Percentiles rank a stretch among this genome's conserved stretches.
Evolutionary conservation across 2,329 filamentous ascomycete genomes (phyloP).

Genomic region (Phialophora verrucosa): DNA sequence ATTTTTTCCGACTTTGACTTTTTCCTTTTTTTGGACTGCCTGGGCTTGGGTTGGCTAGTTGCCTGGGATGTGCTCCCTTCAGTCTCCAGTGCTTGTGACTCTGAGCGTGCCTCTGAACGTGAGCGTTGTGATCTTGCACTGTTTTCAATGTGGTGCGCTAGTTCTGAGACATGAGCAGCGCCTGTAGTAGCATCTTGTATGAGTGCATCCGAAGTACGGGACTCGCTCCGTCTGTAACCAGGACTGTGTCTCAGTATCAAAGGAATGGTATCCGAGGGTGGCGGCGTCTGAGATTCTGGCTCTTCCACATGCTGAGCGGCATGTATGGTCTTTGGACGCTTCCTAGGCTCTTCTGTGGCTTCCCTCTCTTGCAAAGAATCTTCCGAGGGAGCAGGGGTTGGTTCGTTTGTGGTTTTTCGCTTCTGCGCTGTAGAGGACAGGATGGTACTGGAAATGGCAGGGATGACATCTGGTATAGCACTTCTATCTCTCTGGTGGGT

Average conservation of each 20-base stretch:
- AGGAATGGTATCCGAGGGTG: conserved; percentile 16
- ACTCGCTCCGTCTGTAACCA: conserved; percentile 29
- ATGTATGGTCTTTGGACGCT: conserved; percentile 33
- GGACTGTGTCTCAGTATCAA: conserved; percentile 26
- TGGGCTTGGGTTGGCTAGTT: neutral
- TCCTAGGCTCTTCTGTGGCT: conserved; percentile 17
- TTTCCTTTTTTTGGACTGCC: conserved; percentile 18
- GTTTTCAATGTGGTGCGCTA: conserved; percentile 34
- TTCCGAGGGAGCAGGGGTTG: conserved; percentile 24
- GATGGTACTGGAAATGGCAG: conserved; percentile 22
- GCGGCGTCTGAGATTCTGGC: conserved; percentile 17
- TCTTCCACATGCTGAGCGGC: conserved; percentile 11
- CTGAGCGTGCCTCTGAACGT: conserved; percentile 11
- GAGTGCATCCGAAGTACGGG: conserved; percentile 33
- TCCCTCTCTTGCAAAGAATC: conserved; percentile 21
- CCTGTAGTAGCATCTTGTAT: conserved; percentile 34
- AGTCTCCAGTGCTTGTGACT: conserved; percentile 10
- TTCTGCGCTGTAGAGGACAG: conserved; percentile 10
- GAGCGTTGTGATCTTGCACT: conserved; percentile 23
- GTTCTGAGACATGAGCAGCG: conserved; percentile 33
- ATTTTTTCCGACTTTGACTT: conserved; percentile 16
- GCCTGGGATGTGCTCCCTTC: conserved; percentile 9
- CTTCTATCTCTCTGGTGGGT: neutral
- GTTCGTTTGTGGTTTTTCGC: conserved; percentile 24
- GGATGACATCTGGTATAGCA: conserved; percentile 19